Conservation (phyloP, 768 basidiomycete species). For the Amanita exitialis region DNA sequence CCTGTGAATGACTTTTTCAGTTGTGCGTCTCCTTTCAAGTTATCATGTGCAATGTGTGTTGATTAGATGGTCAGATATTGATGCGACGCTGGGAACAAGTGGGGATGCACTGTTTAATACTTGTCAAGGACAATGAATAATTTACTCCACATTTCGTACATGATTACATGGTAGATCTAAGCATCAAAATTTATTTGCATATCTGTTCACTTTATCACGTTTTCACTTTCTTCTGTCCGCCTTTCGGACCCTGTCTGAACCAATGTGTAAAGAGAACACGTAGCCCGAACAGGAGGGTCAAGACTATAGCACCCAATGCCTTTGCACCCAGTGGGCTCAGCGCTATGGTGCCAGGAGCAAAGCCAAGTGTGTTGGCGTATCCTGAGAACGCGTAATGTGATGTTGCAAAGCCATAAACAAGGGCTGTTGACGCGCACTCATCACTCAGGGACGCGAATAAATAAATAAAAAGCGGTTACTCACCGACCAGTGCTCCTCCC, state of each 20-base stretch:
- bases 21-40: conserved; percentile 19
- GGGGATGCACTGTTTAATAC: neutral
- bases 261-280: conserved; percentile 22
- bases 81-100: neutral
- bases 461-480: conserved; percentile 7
- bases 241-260: neutral
- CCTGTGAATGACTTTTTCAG: conserved; percentile 29
- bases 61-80: neutral
- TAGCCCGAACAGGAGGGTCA: conserved; percentile 24
- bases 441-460: neutral
- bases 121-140: neutral
- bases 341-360: conserved; percentile 8
- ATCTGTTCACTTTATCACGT: neutral
- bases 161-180: neutral
- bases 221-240: neutral
- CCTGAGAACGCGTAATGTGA: conserved; percentile 21
- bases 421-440: conserved; percentile 12
- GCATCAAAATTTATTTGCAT: neutral
- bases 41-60: neutral
- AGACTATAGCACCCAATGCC: conserved; percentile 20
- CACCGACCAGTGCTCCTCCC: conserved; percentile 38
- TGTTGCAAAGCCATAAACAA: conserved; percentile 21
- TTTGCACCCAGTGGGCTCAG: conserved; percentile 20
- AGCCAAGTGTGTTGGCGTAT: conserved; percentile 10
- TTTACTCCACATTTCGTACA: neutral